A percentile compares a stretch with the other conserved stretches of the same genome.
Conservation (phyloP, 2,329 filamentous ascomycete genomes). For the Talaromyces sp. region DNA sequence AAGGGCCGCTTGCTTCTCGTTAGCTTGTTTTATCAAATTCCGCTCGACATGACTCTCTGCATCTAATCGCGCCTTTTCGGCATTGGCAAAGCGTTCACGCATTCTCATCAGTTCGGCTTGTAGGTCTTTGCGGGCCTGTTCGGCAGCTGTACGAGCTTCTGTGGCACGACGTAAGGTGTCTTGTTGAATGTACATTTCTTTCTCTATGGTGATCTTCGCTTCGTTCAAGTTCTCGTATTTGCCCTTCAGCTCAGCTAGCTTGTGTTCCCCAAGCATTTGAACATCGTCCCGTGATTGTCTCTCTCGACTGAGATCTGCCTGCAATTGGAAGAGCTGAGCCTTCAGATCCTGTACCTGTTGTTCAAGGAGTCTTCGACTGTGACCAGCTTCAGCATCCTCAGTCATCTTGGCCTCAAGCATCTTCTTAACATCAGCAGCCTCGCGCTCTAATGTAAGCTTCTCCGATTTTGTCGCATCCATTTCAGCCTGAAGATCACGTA, state of each 20-base stretch:
- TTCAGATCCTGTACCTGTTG: conserved; percentile 84
- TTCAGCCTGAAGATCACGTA: conserved; percentile 83
- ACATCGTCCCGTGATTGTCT: conserved; percentile 92
- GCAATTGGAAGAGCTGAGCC: conserved; percentile 72
- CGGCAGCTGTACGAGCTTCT: conserved; percentile 71
- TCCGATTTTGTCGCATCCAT: conserved; percentile 80
- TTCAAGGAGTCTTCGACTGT: conserved; percentile 77
- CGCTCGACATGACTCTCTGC: conserved; percentile 77
- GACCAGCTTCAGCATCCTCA: conserved; percentile 77
- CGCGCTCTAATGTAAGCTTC: conserved; percentile 76
- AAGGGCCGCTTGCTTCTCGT: conserved; percentile 72
- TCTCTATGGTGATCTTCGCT: conserved; percentile 94
- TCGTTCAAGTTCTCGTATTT: conserved; percentile 86
- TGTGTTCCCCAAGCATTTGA: conserved; percentile 82
- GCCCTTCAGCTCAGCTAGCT: conserved; percentile 72
- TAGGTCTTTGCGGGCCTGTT: conserved; percentile 84
- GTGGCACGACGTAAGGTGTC: conserved; percentile 81
- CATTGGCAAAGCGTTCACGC: conserved; percentile 74
- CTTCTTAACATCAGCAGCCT: conserved; percentile 80
- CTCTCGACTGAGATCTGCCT: conserved; percentile 84
- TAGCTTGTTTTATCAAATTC: conserved; percentile 68
- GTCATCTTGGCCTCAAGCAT: conserved; percentile 83
- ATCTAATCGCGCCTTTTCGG: conserved; percentile 78
- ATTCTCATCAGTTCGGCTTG: conserved; percentile 78
- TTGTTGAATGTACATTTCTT: conserved; percentile 93